Conservation (phyloP, 2,329 filamentous ascomycete genomes). For the Pseudonectria buxi region DNA sequence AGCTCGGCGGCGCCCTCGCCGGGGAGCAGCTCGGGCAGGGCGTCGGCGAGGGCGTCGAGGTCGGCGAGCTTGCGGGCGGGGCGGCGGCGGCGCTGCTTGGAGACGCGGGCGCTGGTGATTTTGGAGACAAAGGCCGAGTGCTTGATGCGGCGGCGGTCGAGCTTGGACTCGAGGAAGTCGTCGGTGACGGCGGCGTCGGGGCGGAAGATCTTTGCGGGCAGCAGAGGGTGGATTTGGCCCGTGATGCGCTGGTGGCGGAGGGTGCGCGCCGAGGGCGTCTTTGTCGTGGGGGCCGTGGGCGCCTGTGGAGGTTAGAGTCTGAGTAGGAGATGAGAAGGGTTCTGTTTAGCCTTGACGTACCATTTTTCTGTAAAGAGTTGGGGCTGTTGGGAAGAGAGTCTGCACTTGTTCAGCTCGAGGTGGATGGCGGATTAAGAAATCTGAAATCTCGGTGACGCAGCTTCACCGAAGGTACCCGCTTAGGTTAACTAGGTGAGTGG, state of each 20-base stretch:
- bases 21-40: slow-evolving; percentile 58
- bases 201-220: slow-evolving; percentile 47
- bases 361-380: too few species aligned
- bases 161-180: slow-evolving; percentile 65
- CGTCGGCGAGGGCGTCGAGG: slow-evolving; percentile 70
- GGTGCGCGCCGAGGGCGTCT: slow-evolving; percentile 51
- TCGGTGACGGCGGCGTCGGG: slow-evolving; percentile 44
- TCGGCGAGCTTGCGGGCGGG: slow-evolving; percentile 74
- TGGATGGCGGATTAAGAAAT: neutral
- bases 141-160: slow-evolving; percentile 76
- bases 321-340: neutral
- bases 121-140: slow-evolving; percentile 73
- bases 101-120: slow-evolving; percentile 53
- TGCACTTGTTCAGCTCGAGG: slow-evolving; percentile 6
- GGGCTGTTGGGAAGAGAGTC: neutral
- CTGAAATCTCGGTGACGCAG: too few species aligned
- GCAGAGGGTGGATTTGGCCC: slow-evolving; percentile 41
- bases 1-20: slow-evolving; percentile 40
- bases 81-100: slow-evolving; percentile 35
- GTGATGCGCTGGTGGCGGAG: slow-evolving; percentile 47
- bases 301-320: slow-evolving; percentile 14
- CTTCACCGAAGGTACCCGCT: too few species aligned
- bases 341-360: neutral
- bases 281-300: slow-evolving; percentile 32
- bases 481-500: too few species aligned